Conservation (phyloP, 805 yeast genomes). For the Monosporozyma siamensis region DNA sequence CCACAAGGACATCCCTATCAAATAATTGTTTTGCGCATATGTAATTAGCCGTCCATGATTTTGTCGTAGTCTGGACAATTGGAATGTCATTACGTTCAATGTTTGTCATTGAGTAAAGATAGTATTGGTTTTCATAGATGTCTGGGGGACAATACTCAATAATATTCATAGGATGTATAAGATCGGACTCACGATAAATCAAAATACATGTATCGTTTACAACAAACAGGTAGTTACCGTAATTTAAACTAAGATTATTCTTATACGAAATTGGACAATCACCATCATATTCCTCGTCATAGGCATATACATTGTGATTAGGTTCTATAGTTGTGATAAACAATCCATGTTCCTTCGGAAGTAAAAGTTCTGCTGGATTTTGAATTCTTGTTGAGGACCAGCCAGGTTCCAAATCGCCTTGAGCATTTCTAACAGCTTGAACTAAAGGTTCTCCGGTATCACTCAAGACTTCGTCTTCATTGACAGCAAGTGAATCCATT, state of each 20-base stretch:
- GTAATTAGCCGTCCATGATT: constrained; percentile 13
- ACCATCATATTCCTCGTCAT: neutral
- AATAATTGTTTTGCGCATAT: constrained; percentile 18
- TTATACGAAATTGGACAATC: constrained; percentile 5
- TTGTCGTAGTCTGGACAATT: no score
- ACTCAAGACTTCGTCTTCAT: neutral
- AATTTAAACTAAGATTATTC: constrained; percentile 10
- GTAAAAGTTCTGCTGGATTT: constrained; percentile 16
- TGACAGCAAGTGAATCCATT: constrained; percentile 4
- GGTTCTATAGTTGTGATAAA: constrained; percentile 5
- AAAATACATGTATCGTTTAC: no score
- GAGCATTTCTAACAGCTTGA: constrained; percentile 4
- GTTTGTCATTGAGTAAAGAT: neutral
- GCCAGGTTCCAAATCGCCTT: constrained; percentile 17
- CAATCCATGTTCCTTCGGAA: constrained; percentile 15
- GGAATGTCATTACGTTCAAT: no score
- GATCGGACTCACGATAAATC: no score
- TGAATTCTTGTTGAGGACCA: constrained; percentile 14
- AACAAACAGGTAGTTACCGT: constrained; percentile 9
- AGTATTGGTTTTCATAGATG: no score
- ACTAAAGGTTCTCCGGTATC: constrained; percentile 9
- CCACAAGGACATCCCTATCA: constrained; percentile 36
- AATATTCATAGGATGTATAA: no score
- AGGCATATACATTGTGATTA: no score
- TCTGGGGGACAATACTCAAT: no score